Conservation (phyloP, 2,329 filamentous ascomycete species). For the Exserohilum turcica region DNA sequence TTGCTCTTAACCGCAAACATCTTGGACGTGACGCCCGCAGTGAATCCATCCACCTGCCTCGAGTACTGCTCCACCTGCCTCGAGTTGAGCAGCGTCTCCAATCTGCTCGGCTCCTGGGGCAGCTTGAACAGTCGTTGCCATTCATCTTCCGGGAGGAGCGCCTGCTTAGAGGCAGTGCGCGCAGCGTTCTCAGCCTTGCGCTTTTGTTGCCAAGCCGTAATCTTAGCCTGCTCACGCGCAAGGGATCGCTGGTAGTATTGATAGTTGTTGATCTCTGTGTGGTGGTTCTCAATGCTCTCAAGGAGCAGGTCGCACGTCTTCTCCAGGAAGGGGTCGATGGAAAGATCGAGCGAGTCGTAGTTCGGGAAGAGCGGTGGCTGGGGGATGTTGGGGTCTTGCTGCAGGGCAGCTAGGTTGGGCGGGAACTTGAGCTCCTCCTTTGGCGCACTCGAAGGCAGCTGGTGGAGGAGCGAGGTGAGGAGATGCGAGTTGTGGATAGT, state of each 20-base stretch:
- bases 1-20: slow-evolving; percentile 93
- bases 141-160: slow-evolving; percentile 90
- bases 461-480: slow-evolving; percentile 92
- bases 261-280: slow-evolving; percentile 99
- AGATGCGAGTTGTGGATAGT: slow-evolving; percentile 96
- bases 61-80: slow-evolving; percentile 98
- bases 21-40: slow-evolving; percentile 88
- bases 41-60: slow-evolving; percentile 95
- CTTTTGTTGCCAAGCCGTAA: slow-evolving; percentile 94
- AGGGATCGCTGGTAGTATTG: slow-evolving; percentile 96
- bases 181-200: slow-evolving; percentile 93
- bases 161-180: slow-evolving; percentile 83
- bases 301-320: slow-evolving; percentile 96
- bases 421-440: slow-evolving; percentile 75
- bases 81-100: slow-evolving; percentile 93
- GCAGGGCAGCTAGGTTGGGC: slow-evolving; percentile 76
- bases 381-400: slow-evolving; percentile 64
- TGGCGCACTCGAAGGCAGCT: slow-evolving; percentile 73
- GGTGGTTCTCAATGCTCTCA: slow-evolving; percentile 96
- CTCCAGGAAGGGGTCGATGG: slow-evolving; percentile 96
- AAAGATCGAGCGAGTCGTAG: slow-evolving; percentile 85
- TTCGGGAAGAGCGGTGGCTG: slow-evolving; percentile 78
- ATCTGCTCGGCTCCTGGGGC: slow-evolving; percentile 86
- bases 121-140: slow-evolving; percentile 99
- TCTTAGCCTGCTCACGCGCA: slow-evolving; percentile 93